These are phyloP conservation scores for Maudiozyma saulgeensis DNA, from an alignment of 805 yeast genomes.

Conservation along the genomic window DNA sequence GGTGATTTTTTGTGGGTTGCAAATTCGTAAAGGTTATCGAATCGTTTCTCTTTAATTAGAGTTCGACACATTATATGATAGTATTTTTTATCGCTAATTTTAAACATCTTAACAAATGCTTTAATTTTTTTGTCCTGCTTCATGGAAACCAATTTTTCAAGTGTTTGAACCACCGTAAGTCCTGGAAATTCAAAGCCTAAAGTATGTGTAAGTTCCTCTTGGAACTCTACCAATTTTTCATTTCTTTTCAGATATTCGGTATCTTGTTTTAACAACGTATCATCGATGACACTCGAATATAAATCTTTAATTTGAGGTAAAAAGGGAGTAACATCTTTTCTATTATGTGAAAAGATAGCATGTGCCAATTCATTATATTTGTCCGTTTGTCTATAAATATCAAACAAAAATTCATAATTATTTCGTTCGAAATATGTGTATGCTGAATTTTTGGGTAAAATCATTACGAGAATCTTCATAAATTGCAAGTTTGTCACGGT, in stretches of 20 bases:
- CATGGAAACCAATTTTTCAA: constrained; percentile 36
- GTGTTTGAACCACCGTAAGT: constrained; percentile 39
- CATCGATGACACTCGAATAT: constrained; percentile 11
- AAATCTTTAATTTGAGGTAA: constrained; percentile 29
- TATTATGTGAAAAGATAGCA: constrained; percentile 29
- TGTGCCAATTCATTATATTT: constrained; percentile 38
- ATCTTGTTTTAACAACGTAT: constrained; percentile 14
- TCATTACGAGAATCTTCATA: constrained; percentile 47
- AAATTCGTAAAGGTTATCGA: constrained; percentile 47
- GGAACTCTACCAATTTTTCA: constrained; percentile 34
- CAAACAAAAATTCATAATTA: constrained; percentile 36
- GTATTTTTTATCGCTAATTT: constrained; percentile 46
- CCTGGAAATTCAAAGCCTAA: constrained; percentile 34
- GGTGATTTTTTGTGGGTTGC: constrained; percentile 49
- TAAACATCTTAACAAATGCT: constrained; percentile 42
- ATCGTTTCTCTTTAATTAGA: constrained; percentile 39
- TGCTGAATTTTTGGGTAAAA: constrained; percentile 29
- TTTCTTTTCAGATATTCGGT: constrained; percentile 34
- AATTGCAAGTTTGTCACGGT: constrained; percentile 57
- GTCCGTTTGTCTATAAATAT: constrained; percentile 59
- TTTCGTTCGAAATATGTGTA: constrained; percentile 27
- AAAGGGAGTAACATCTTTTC: constrained; percentile 21
- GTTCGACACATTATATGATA: constrained; percentile 45
- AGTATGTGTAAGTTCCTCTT: constrained; percentile 36
- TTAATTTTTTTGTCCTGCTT: constrained; percentile 43